phyloP scores from a whole-genome alignment of 164 flowering plant species.

The Tinospora cordifolia region DNA sequence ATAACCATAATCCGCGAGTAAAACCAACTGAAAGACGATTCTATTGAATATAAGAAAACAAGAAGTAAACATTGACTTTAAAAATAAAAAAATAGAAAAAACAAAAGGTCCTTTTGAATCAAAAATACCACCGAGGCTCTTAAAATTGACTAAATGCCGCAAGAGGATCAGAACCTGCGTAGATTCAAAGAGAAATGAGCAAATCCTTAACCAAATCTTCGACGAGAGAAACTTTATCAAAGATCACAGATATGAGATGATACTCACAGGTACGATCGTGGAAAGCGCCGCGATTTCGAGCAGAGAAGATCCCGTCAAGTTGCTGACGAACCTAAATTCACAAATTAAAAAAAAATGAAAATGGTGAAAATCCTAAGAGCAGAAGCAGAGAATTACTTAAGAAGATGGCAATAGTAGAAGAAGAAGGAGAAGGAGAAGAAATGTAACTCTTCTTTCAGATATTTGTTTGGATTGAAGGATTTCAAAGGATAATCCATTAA shows the following conservation, averaged over 20 bases:
- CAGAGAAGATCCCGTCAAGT: slow-evolving; percentile 78
- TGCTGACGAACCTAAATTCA: slow-evolving; percentile 70
- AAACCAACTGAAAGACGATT: too few relatives aligned
- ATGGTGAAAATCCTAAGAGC: not conserved
- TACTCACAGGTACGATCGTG: slow-evolving; percentile 44
- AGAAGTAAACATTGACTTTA: not conserved
- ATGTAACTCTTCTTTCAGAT: slow-evolving; percentile 62
- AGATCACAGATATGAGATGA: not conserved
- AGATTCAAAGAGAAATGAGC: not conserved
- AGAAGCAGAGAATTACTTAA: not conserved
- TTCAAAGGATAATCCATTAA: slow-evolving; percentile 38
- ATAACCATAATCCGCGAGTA: too few relatives aligned
- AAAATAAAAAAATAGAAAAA: not conserved
- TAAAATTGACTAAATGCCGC: slow-evolving; percentile 35
- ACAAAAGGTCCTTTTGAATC: not conserved
- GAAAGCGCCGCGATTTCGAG: slow-evolving; percentile 53
- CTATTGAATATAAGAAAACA: not conserved
- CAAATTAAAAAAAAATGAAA: not conserved
- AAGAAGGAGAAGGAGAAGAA: slow-evolving; percentile 4
- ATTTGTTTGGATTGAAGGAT: slow-evolving; percentile 58
- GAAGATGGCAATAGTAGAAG: not conserved
- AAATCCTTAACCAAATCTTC: not conserved
- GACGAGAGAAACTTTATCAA: not conserved
- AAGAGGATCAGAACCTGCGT: slow-evolving; percentile 46
- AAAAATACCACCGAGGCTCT: slow-evolving; percentile 24